Percentiles rank a stretch among this genome's conserved stretches.
Evolutionary conservation across 495 filamentous ascomycete genomes (phyloP).

Genomic region (Thozetella sp.): DNA sequence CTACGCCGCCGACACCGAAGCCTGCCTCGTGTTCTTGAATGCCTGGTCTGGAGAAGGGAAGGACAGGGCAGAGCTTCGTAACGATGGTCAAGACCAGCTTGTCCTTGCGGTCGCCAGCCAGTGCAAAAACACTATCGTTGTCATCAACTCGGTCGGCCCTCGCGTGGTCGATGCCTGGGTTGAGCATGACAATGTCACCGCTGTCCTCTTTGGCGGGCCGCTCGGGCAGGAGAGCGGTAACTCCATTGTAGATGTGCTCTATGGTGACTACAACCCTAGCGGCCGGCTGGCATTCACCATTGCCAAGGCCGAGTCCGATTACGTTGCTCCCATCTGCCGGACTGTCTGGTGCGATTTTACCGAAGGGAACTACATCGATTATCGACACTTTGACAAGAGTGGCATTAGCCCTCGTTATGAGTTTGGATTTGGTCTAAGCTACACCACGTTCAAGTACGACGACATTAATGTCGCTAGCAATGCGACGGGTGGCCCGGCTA

Average conservation of each 20-base stretch:
- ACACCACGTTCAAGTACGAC: constrained; percentile 57
- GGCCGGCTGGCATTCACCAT: constrained; percentile 66
- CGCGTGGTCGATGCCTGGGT: constrained; percentile 49
- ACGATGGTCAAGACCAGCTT: constrained; percentile 46
- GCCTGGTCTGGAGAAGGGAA: constrained; percentile 47
- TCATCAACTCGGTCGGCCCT: constrained; percentile 52
- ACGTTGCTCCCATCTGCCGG: constrained; percentile 40
- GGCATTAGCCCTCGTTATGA: constrained; percentile 61
- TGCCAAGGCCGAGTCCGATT: constrained; percentile 54
- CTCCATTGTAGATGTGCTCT: constrained; percentile 50
- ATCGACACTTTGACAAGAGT: constrained; percentile 55
- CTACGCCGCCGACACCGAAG: constrained; percentile 22
- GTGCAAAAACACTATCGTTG: constrained; percentile 55
- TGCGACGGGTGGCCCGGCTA: constrained; percentile 2
- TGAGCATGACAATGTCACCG: constrained; percentile 54
- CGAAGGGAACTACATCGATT: constrained; percentile 60
- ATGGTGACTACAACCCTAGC: constrained; percentile 51
- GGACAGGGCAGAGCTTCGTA: constrained; percentile 26
- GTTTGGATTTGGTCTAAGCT: constrained; percentile 66
- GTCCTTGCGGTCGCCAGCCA: constrained; percentile 45
- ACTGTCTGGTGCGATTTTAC: constrained; percentile 39
- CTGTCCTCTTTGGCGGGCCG: constrained; percentile 49
- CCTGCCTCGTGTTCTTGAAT: constrained; percentile 60
- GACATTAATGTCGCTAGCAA: constrained; percentile 24
- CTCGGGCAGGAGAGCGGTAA: constrained; percentile 56